Evolutionary conservation across 345 rosid species (phyloP).

Genomic region (Camelina laxa): DNA sequence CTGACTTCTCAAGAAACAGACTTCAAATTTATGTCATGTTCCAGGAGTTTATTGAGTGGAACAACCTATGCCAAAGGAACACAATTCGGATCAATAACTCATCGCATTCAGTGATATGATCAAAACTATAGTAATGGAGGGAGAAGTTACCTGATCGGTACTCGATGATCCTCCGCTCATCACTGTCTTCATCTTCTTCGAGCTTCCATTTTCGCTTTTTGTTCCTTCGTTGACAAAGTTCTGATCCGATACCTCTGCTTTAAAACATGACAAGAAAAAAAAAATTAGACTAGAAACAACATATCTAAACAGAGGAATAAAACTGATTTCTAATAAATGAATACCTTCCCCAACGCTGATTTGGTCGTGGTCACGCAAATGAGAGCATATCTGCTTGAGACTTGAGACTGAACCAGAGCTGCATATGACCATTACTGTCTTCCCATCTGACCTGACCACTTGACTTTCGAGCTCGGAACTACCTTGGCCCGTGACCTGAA

Average conservation of each 20-base stretch:
- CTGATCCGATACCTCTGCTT: constrained; percentile 85
- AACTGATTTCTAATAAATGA: neutral
- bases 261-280: constrained; percentile 12
- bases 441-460: constrained; percentile 42
- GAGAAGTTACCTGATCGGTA: constrained; percentile 38
- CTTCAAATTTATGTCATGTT: constrained; percentile 24
- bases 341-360: constrained; percentile 54
- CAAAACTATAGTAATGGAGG: neutral
- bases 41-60: constrained; percentile 34
- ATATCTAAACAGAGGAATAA: neutral
- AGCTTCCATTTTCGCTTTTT: constrained; percentile 45
- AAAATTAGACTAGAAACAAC: neutral
- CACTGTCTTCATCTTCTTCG: constrained; percentile 44
- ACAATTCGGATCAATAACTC: neutral
- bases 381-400: constrained; percentile 38
- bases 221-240: constrained; percentile 72
- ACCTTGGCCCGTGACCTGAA: constrained; percentile 18
- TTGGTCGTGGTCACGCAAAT: constrained; percentile 38
- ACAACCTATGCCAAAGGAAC: constrained; percentile 35
- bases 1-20: constrained; percentile 6
- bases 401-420: constrained; percentile 42
- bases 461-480: constrained; percentile 37
- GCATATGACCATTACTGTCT: constrained; percentile 39
- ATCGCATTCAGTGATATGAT: neutral
- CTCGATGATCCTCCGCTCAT: constrained; percentile 23